Evolutionary conservation across 768 basidiomycete genomes (phyloP), one percentile per base, ranked within the genome.

Genomic region (Naganishia vaughanmartiniae): DNA sequence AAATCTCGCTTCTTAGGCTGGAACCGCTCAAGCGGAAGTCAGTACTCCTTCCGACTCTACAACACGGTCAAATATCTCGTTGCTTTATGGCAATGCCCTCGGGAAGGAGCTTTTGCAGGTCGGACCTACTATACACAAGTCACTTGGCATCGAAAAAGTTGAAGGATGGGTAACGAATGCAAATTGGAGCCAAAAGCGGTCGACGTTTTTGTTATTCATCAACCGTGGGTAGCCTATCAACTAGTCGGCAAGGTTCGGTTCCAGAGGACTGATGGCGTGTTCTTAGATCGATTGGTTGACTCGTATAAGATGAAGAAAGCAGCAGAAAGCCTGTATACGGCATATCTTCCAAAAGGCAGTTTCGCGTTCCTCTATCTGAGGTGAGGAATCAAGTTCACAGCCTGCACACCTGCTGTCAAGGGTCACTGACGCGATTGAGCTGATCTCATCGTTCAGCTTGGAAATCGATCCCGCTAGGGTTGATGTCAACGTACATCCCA

Each of bases 401-500:
- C 28, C 5, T 17, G 11, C 30, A 39, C 17, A 26, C 19, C 12
- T 0, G 15, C n/a, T 67, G 17, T 39, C 10, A 31, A 24, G 45
- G 39, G 48, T 24, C 56, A 36, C 6, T 34, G 70, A 72, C 17
- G 60, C 17, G 68, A 36, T 2, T 51, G 31, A 54, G 68, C 58
- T 30, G 53, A 56, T 55, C 30, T 31, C 48, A 12, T 6, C 21
- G 4, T 21, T 12, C 71, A 94, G 93, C 74, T 80, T 98, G 53
- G 84, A 88, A 51, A 89, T 97, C 74, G 89, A 93, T 72, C 92
- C 93, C 0, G 85, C 87, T 34, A 88, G 90, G 30, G 89, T 99
- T 21, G 96, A 99, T 75, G 94, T 97, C 66, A 99, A 99, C 75
- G 93, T 98, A 10, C 94, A 97, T 78, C 96, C 95, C 0, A 98